Percentiles rank a stretch among this genome's conserved stretches.
These are phyloP conservation scores for Phytophthora ramorum DNA, from an alignment of 352 stramenopile species.

Conservation along the genomic window DNA sequence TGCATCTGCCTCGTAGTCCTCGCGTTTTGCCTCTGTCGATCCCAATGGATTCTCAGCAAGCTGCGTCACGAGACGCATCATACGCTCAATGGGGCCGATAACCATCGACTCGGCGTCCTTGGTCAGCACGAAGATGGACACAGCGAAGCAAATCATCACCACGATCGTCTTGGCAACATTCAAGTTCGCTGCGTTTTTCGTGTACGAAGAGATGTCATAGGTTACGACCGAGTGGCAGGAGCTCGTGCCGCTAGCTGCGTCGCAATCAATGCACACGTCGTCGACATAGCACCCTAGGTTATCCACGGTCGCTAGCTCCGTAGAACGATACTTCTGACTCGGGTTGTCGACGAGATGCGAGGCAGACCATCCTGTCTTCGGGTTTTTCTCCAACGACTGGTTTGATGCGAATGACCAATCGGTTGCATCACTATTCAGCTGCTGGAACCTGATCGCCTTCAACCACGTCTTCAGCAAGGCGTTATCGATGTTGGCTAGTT, in stretches of 20 bases:
- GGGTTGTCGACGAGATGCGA: conserved; percentile 56
- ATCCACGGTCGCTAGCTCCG: conserved; percentile 67
- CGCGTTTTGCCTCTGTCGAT: conserved; percentile 67
- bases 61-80: conserved; percentile 90
- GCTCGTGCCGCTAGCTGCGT: conserved; percentile 37
- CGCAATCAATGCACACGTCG: conserved; percentile 64
- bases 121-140: conserved; percentile 93
- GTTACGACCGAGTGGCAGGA: conserved; percentile 74
- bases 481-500: conserved; percentile 59
- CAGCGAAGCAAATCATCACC: conserved; percentile 91
- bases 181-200: conserved; percentile 49
- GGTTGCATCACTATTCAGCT: conserved; percentile 43
- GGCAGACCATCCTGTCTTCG: conserved; percentile 76
- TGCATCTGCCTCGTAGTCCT: conserved; percentile 82
- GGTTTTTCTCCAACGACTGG: conserved; percentile 58
- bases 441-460: conserved; percentile 62
- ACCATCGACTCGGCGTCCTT: conserved; percentile 95
- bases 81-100: conserved; percentile 96
- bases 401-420: conserved; percentile 54
- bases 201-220: conserved; percentile 75
- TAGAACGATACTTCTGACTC: conserved; percentile 50
- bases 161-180: conserved; percentile 90
- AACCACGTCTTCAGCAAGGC: conserved; percentile 59
- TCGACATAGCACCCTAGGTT: conserved; percentile 76
- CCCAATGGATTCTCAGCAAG: conserved; percentile 73